A percentile compares a stretch with the other conserved stretches of the same genome.
phyloP scores from a whole-genome alignment of 2,329 filamentous ascomycete species.

The Stemphylium beticola region DNA sequence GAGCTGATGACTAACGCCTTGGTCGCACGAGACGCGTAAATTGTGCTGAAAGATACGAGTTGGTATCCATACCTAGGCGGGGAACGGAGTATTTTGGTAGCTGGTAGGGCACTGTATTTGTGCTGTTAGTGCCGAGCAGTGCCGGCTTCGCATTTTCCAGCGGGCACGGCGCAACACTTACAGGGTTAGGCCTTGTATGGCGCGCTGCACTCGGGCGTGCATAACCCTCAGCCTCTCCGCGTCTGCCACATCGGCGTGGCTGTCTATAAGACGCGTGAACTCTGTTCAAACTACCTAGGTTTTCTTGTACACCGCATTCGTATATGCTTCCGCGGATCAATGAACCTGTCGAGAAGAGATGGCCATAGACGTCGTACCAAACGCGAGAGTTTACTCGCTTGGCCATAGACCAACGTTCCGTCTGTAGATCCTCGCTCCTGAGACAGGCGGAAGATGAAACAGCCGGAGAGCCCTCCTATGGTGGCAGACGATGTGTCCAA shows the following conservation, averaged over 20 bases:
- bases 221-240: background rate
- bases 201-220: constrained; percentile 11
- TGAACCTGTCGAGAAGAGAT: constrained; percentile 2
- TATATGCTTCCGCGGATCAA: constrained; percentile 2
- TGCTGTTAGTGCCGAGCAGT: constrained; percentile 28
- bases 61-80: constrained; percentile 1
- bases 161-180: constrained; percentile 23
- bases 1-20: background rate
- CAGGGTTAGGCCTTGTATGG: constrained; percentile 25
- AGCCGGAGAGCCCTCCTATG: constrained; percentile 29
- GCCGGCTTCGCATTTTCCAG: constrained; percentile 23
- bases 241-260: background rate
- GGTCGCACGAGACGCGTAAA: constrained; percentile 7
- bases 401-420: constrained; percentile 27
- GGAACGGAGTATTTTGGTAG: constrained; percentile 7
- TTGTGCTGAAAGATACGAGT: background rate
- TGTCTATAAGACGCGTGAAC: background rate
- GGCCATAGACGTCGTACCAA: constrained; percentile 5
- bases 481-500: constrained; percentile 20
- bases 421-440: constrained; percentile 31
- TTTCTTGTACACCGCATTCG: constrained; percentile 1
- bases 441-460: constrained; percentile 33
- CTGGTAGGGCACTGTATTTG: constrained; percentile 10
- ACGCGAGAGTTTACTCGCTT: constrained; percentile 13
- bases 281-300: background rate